Base-by-base conservation (phyloP, 139 green algal genomes). In the Chlorella sp. region DNA sequence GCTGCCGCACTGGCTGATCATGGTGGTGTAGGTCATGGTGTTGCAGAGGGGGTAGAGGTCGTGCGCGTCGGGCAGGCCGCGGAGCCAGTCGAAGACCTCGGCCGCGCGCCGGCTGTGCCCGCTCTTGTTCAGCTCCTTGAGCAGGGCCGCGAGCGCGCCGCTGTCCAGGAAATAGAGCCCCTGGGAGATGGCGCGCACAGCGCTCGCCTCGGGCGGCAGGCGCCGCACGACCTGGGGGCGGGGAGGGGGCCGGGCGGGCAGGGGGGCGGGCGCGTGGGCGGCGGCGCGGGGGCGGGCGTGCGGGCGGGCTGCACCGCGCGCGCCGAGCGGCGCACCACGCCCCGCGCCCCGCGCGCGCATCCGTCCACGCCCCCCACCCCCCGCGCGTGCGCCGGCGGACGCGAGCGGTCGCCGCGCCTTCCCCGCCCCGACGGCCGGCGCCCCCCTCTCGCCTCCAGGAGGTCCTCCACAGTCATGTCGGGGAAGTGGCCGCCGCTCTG, bases 1-100 rank as follows among this genome's bases (percentile, higher is more conserved):
- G 23, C 45, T 67, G 36, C 83, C 86, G 56, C 86, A 90, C 73
- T 77, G 81, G 11, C 74, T 76, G 58, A 96, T 95, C 79, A 91
- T 91, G 35, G 93, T 96, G 41, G 92, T 96, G 89, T 95, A 97
- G 5, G 92, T 96, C 87, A 95, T 96, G 51, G 95, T 86, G 80
- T 95, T 91, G 67, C 89, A 94, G 58, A 97, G 81, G 23, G 63
- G 43, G 3, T 87, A 82, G 27, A 93, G 85, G 61, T 92, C 83
- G 41, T 92, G 84, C 19, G 53, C 29, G 12, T 79, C 62, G 19
- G 82, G 80, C 69, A 93, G 75, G 9, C 31, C n/a, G 6, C 93
- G 80, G 68, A 97, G 77, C 87, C 90, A 96, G 82, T 97, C 93
- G 73, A 97, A 97, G 1, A 97, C 59, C 72, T 79, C 77, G 38